These are phyloP conservation scores for Penicillium corylophilum DNA, from an alignment of 2,329 filamentous ascomycete genomes.

Conservation along the genomic window DNA sequence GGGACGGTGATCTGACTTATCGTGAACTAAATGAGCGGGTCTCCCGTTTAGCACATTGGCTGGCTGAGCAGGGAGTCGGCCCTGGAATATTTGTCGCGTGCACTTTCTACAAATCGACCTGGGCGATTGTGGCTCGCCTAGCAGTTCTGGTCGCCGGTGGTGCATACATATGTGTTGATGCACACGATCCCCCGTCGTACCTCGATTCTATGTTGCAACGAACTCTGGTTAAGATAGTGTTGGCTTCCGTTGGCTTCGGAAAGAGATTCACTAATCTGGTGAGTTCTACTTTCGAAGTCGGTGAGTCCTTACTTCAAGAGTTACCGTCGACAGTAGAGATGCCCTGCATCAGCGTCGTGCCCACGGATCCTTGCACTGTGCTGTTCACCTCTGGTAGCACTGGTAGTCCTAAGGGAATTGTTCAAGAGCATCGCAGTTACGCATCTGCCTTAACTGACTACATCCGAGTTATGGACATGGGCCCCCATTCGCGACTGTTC, in stretches of 20 bases:
- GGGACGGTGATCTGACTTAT: slow-evolving; percentile 21
- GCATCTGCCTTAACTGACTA: slow-evolving; percentile 23
- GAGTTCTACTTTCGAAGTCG: background rate
- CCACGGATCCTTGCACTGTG: slow-evolving; percentile 21
- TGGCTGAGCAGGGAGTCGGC: slow-evolving; percentile 13
- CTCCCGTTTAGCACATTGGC: slow-evolving; percentile 15
- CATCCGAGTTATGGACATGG: slow-evolving; percentile 17
- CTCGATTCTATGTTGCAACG: background rate
- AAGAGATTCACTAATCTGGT: background rate
- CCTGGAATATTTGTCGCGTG: slow-evolving; percentile 17
- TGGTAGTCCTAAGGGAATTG: slow-evolving; percentile 27
- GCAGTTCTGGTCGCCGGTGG: slow-evolving; percentile 21
- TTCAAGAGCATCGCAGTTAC: slow-evolving; percentile 27
- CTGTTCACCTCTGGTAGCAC: slow-evolving; percentile 31
- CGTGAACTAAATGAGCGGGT: slow-evolving; percentile 9
- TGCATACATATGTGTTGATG: slow-evolving; percentile 72
- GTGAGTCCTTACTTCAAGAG: background rate
- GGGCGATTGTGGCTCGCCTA: slow-evolving; percentile 21
- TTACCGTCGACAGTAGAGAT: background rate
- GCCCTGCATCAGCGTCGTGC: slow-evolving; percentile 8
- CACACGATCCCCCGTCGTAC: slow-evolving; percentile 44
- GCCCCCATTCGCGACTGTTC: slow-evolving; percentile 20
- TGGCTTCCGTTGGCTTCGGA: background rate
- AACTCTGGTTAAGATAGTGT: background rate
- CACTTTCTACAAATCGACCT: slow-evolving; percentile 22